Conservation (phyloP, 2,329 filamentous ascomycete species). For the Zasmidium angulare region DNA sequence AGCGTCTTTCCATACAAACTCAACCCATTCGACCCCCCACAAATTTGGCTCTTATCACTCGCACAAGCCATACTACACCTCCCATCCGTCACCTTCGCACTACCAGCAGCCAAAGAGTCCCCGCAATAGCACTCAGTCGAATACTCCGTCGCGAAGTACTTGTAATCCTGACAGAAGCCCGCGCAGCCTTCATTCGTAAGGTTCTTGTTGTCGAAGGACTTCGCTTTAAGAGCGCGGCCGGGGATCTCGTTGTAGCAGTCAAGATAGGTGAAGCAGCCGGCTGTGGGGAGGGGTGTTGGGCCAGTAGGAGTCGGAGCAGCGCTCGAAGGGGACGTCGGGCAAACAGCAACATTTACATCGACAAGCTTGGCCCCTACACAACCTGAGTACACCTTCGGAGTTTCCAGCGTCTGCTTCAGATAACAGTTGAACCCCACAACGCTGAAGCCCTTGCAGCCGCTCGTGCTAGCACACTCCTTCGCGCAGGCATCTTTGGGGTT, state of each 20-base stretch:
- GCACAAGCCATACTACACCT: conserved; percentile 27
- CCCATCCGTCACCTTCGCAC: conserved; percentile 8
- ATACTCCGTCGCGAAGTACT: conserved; percentile 40
- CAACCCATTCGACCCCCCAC: conserved; percentile 20
- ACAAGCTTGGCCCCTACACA: neutral
- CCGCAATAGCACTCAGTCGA: conserved; percentile 36
- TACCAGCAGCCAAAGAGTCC: neutral
- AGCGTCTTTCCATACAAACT: neutral
- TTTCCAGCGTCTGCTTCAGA: neutral
- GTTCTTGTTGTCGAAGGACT: conserved; percentile 23
- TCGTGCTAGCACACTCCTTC: neutral
- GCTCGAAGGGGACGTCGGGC: no score
- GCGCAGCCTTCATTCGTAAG: conserved; percentile 42
- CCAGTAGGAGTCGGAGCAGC: neutral
- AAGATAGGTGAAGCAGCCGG: conserved; percentile 19
- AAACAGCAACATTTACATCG: neutral
- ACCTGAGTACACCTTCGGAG: neutral
- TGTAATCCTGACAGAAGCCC: conserved; percentile 30
- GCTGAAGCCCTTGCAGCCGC: neutral
- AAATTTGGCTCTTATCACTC: conserved; percentile 25
- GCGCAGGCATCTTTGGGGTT: neutral
- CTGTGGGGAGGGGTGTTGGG: neutral
- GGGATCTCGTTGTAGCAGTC: conserved; percentile 30
- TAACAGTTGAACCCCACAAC: neutral
- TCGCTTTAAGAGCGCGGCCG: conserved; percentile 30